Evolutionary conservation across 1,139 yeast species (phyloP), one percentile per base, ranked within the genome.

Genomic region (Scheffersomyces cryptocercus): DNA sequence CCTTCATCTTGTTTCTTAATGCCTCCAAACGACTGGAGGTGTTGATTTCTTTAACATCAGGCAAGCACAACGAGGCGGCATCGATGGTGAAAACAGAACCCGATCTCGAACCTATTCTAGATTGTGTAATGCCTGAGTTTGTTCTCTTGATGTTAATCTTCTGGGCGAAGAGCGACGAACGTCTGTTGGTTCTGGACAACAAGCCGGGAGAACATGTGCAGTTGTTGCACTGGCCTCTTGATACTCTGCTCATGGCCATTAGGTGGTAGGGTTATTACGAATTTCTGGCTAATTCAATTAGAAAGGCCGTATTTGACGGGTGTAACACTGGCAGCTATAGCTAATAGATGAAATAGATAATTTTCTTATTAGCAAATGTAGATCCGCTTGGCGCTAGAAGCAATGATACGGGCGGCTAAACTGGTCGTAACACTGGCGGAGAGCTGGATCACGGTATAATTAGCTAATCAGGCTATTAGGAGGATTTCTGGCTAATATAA

Each of bases 201-300:
- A 85, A 68, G 6, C 95, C 95, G 7, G 93, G 93, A 0, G 91
- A 84, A 61, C 95, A 87, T 2, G 89, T 85, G 67, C 95, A 86
- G 65, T 86, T 82, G 40, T 79, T 74, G 62, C 95, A 86, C 57
- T 71, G 75, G 33, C 70, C 75, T 58, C 79, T 66, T 10, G 67
- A 55, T 8, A 70, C 66, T 60, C 70, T 67, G 5, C 51, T 42
- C 56, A 52, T 51, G 26, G 26, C 26, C 26, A 20, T 20, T 20
- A 6, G 26, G 26, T 20, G 26, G 26, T 20, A 20, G 26, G 26
- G 26, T 9, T 20, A 20, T 20, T 20, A 20, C 26, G 26, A 1
- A 5, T 20, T 20, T 20, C 26, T 20, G 26, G 26, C 5, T 20
- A 20, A 20, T 6, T 20, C 3, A 6, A 7, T 2, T 7, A 6